Evolutionary conservation across 75 land plant genomes (phyloP), one percentile per base, ranked within the genome.

Genomic region (Chamaecyparis obtusa): DNA sequence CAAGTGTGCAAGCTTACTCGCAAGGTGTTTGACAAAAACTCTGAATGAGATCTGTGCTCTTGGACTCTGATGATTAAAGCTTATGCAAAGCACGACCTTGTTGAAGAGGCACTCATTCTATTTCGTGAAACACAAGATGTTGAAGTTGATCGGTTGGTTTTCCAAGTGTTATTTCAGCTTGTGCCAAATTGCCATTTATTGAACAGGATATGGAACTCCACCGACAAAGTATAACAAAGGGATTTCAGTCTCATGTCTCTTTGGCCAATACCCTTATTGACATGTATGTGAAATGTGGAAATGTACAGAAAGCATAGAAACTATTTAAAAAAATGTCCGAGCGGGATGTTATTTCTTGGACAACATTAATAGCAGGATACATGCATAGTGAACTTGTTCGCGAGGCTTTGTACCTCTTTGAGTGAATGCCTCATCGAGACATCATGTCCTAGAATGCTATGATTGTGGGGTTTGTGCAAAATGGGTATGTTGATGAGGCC

Each of bases 241-340:
- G 87, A 36, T 83, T 93, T 64, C 91, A 86, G 54, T 90, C 82
- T 13, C 92, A 93, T 85, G 89, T 86, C 9, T 91, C 89, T 27
- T 88, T 93, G 55, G 90, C 90, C 86, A 90, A 91, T 78, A 86
- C 92, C 16, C 86, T 93, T 48, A 86, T 86, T 1, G 96, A 95
- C 83, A 89, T 93, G 96, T 95, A 95, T 88, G 93, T 87, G 39
- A 93, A 93, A 88, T 95, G 95, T 84, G 93, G 95, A 16, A 87
- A 89, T 56, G 72, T 91, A 37, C 88, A 86, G 19, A 86, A 92
- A 32, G 96, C 93, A 3, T 84, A 88, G 24, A 43, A 84, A 54
- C 86, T 92, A 24, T 92, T 91, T 85, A 89, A 93, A 32, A 72
- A 80, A 85, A 87, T 88, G 56, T 36, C 77, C 56, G 86, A 87